phyloP scores from a whole-genome alignment of 2,329 filamentous ascomycete species.

The Zasmidium citrigriseum region DNA sequence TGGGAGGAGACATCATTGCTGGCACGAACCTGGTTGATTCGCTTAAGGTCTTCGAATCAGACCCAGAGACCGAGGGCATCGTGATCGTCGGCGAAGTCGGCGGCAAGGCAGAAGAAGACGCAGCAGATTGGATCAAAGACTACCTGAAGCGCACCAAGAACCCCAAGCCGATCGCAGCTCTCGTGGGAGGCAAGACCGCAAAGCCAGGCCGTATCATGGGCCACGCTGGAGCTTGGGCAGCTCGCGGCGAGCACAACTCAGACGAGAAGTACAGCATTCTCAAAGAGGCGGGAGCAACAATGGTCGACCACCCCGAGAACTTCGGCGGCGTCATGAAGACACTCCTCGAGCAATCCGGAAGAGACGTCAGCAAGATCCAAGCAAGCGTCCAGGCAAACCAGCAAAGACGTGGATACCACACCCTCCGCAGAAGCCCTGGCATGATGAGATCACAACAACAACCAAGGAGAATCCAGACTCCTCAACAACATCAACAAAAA shows the following conservation, averaged over 20 bases:
- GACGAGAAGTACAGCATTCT: conserved; percentile 67
- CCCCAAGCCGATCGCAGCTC: conserved; percentile 74
- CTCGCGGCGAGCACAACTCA: conserved; percentile 65
- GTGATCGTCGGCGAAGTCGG: conserved; percentile 74
- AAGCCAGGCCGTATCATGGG: conserved; percentile 70
- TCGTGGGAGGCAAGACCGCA: conserved; percentile 69
- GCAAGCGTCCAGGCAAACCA: conserved; percentile 29
- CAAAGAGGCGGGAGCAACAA: conserved; percentile 64
- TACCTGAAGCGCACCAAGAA: conserved; percentile 60
- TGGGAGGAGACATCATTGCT: conserved; percentile 74
- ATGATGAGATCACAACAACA: conserved; percentile 15
- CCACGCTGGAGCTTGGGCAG: conserved; percentile 73
- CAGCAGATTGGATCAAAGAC: conserved; percentile 71
- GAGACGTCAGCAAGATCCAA: conserved; percentile 42
- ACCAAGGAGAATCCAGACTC: conserved; percentile 18
- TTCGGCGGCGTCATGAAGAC: conserved; percentile 69
- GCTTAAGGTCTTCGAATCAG: conserved; percentile 64
- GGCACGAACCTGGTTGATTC: conserved; percentile 76
- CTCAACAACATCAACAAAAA: conserved; percentile 20
- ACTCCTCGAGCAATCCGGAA: conserved; percentile 52
- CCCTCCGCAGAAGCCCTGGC: conserved; percentile 25
- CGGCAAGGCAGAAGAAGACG: conserved; percentile 68
- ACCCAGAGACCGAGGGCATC: conserved; percentile 69
- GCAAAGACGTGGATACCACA: conserved; percentile 54
- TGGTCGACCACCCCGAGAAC: conserved; percentile 75